Base-by-base conservation (phyloP, 2,329 filamentous ascomycete genomes). In the Botryotinia globosa region DNA sequence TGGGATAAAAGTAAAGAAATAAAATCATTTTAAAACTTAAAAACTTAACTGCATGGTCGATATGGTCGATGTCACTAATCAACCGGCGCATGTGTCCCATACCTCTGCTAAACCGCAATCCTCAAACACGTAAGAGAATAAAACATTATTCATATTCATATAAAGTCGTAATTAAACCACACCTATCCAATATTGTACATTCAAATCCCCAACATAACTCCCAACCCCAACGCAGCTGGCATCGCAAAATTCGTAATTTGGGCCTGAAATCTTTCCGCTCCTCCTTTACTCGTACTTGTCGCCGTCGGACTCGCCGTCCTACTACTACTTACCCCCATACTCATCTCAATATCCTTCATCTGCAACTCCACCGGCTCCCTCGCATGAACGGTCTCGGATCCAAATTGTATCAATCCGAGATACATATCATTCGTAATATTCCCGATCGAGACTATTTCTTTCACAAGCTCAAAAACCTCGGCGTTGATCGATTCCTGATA, bases 191-290 rank as follows among this genome's bases (percentile, higher is more conserved):
- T 6, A 56, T 56, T 18, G 18, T 4, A 56, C n/a, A 29, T 18
- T 65, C n/a, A 67, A 32, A 67, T 18, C 10, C 14, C 65, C 48
- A 72, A 29, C 62, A 72, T 72, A 39, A n/a, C 48, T 6, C 61
- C 62, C 8, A 72, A 42, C 2, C 69, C 69, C 61, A 72, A 32
- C 22, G 69, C 69, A 20, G 69, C 69, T 22, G 69, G 69, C n/a
- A 72, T 25, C 6, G 69, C 69, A 72, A 72, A 72, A 72, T 72
- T 72, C 16, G 69, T 72, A 67, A 72, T 72, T 51, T 56, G 45
- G 3, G 69, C 29, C 48, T 29, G 29, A n/a, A 65, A 64, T 10
- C 32, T 45, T 12, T 72, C 69, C 16, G 37, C 69, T 2, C 18
- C 69, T 4, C 37, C 69, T 6, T 37, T 59, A 39, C 69, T 72